Evolutionary conservation across 805 yeast species (phyloP), one percentile per base, ranked within the genome.

Genomic region (Starmerella geochares): DNA sequence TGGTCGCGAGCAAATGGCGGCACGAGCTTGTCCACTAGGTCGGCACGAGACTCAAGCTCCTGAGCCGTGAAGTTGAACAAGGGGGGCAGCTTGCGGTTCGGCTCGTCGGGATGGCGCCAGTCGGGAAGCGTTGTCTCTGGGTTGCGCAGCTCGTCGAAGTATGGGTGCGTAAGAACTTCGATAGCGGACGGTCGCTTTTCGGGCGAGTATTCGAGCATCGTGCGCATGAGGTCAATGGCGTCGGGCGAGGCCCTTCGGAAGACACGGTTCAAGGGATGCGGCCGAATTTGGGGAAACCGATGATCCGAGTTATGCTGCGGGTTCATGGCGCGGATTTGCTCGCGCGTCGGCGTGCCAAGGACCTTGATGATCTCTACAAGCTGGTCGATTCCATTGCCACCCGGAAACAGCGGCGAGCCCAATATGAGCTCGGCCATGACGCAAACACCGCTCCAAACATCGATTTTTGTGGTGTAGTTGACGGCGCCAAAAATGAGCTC

Each of bases 371-470:
- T 90, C 67, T 90, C 98, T 17, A 90, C 97, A 60, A 90, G 76
- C 67, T 92, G 98, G 66, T 92, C 98, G 52, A 92, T 90, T 33
- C 98, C 97, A 53, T 88, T 81, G 65, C 92, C 97, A 40, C 98
- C 98, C 11, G 98, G 98, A 70, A 92, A 92, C 57, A 92, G 71
- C 13, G 98, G 98, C 65, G 87, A 96, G 16, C 98, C 97, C 50
- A 92, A 74, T 55, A 88, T 78, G 61, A 92, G 71, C 69, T 92
- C 98, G 4, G 97, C 97, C 86, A 92, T 87, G 20, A 92, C 98
- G 71, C 98, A 92, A 19, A 95, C 96, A 13, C 94, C 86, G 13
- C 95, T 85, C 98, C 98, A 92, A 43, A 92, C 79, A 65, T 92
- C 98, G 57, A 92, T 92, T 66, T 90, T 88, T 27, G 96, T 87